These are phyloP conservation scores for Fusarium incarnatum DNA, from an alignment of 2,329 filamentous ascomycete species.

Conservation along the genomic window DNA sequence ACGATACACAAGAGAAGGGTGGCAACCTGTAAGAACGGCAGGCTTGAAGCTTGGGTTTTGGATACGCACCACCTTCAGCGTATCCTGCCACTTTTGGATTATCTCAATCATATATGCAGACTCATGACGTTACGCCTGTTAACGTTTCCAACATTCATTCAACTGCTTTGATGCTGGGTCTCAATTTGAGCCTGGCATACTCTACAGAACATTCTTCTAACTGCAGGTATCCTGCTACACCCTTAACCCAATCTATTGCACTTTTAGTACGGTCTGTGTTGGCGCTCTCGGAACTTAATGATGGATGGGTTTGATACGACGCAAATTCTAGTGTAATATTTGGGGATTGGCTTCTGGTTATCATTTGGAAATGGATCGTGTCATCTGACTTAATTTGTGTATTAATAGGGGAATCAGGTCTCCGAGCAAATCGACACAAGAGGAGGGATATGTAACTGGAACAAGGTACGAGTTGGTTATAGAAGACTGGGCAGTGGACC, in stretches of 20 bases:
- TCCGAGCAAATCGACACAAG: constrained; percentile 24
- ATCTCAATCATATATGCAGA: constrained; percentile 23
- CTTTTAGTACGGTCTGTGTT: constrained; percentile 33
- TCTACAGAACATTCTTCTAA: constrained; percentile 8
- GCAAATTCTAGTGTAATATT: constrained; percentile 47
- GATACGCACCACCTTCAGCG: background rate
- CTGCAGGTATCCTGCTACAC: constrained; percentile 2
- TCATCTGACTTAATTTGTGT: constrained; percentile 1
- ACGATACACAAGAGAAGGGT: constrained; percentile 94
- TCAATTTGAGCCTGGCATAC: constrained; percentile 11
- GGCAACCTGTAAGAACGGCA: constrained; percentile 70
- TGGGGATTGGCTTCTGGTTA: constrained; percentile 47
- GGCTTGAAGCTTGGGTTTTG: constrained; percentile 2
- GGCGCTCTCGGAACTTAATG: constrained; percentile 37
- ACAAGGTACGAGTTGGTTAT: constrained; percentile 7
- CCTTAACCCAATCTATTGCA: constrained; percentile 16
- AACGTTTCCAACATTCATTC: constrained; percentile 36
- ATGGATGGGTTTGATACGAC: constrained; percentile 33
- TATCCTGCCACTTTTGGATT: constrained; percentile 1
- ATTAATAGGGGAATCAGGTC: constrained; percentile 28
- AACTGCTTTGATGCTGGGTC: background rate
- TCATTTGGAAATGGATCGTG: constrained; percentile 18
- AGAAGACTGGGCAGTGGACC: background rate
- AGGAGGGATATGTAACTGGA: constrained; percentile 26
- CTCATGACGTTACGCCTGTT: constrained; percentile 36